phyloP scores from a whole-genome alignment of 2,329 filamentous ascomycete species.

The Sclerotiophoma versabilis region DNA sequence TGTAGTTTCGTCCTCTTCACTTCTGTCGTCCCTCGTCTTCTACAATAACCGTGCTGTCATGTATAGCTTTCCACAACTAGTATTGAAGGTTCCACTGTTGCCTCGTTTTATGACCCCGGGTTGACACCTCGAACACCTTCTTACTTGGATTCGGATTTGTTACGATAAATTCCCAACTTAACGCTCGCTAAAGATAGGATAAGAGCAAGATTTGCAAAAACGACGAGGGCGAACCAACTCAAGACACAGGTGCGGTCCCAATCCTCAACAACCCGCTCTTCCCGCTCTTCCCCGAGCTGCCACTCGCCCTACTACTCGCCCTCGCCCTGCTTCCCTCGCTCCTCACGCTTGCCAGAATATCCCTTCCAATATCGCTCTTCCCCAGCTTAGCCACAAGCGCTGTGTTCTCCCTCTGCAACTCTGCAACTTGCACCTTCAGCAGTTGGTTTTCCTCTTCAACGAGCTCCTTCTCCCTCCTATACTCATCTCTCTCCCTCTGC shows the following conservation, averaged over 20 bases:
- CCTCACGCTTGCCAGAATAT: conserved; percentile 42
- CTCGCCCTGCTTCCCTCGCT: conserved; percentile 33
- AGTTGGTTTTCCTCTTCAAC: conserved; percentile 59
- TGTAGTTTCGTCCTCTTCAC: too few relatives aligned
- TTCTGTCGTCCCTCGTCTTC: too few relatives aligned
- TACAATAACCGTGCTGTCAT: too few relatives aligned
- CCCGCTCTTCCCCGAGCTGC: conserved; percentile 24
- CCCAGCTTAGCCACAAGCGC: conserved; percentile 56
- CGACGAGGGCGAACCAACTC: neutral
- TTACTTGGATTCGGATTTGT: too few relatives aligned
- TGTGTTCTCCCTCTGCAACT: conserved; percentile 66
- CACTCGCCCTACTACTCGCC: conserved; percentile 37
- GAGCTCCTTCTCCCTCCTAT: conserved; percentile 53
- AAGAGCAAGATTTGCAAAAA: neutral
- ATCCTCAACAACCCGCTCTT: conserved; percentile 24
- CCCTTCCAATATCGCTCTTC: conserved; percentile 45
- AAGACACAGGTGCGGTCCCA: conserved; percentile 16
- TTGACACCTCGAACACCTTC: too few relatives aligned
- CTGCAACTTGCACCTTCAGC: conserved; percentile 60
- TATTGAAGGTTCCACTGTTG: too few relatives aligned
- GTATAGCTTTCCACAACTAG: too few relatives aligned
- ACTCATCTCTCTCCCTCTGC: conserved; percentile 58
- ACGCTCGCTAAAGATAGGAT: neutral
- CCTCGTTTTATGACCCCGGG: too few relatives aligned
- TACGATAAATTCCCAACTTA: too few relatives aligned